These are phyloP conservation scores for Calonectria fujianensis DNA, from an alignment of 2,329 filamentous ascomycete genomes.

Conservation along the genomic window DNA sequence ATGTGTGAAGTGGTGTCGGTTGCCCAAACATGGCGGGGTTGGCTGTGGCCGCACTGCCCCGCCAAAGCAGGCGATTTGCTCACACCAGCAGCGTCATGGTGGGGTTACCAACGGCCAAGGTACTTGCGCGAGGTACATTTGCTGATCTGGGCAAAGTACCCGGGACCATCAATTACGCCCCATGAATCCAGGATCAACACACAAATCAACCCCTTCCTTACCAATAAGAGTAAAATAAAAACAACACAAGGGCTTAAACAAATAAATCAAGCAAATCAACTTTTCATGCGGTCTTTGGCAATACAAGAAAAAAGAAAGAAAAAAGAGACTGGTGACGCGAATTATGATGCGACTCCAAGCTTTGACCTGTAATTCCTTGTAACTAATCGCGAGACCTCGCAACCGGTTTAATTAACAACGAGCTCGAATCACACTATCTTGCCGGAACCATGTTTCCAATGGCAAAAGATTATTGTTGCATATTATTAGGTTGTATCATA, in stretches of 20 bases:
- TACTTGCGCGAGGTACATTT: conserved; percentile 9
- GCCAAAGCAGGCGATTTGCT: conserved; percentile 50
- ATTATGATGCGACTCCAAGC: conserved; percentile 3
- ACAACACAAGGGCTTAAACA: not conserved
- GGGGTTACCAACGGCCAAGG: conserved; percentile 44
- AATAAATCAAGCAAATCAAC: not conserved
- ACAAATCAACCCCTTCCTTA: not conserved
- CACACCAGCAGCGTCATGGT: conserved; percentile 50
- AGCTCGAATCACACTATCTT: not conserved
- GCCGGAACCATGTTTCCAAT: conserved; percentile 10
- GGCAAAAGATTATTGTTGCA: conserved; percentile 33
- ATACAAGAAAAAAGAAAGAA: too few species aligned
- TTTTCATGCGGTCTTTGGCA: too few species aligned
- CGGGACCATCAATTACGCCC: not conserved
- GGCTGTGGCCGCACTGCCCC: conserved; percentile 51
- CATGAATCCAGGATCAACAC: not conserved
- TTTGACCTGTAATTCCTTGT: not conserved
- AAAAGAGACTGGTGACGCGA: too few species aligned
- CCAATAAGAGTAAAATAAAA: not conserved
- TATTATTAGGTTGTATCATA: conserved; percentile 48
- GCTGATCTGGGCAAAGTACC: not conserved
- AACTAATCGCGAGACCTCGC: conserved; percentile 20
- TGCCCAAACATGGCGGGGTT: conserved; percentile 49
- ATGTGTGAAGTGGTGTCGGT: conserved; percentile 47
- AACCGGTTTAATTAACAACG: not conserved